Conservation (phyloP, 257 asterid genomes). For the Echium plantagineum region DNA sequence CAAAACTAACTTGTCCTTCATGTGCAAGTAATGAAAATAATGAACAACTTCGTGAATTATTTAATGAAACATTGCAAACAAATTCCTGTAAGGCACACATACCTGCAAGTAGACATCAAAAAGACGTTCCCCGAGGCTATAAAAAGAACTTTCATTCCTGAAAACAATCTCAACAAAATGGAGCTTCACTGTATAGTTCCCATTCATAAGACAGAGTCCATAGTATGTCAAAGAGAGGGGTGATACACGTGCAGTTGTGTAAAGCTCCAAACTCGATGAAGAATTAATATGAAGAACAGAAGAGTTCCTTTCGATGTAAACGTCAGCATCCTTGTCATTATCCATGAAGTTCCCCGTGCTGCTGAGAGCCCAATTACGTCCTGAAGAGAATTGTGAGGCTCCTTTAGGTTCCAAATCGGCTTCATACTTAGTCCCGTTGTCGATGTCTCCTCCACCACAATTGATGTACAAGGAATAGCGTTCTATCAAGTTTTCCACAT, state of each 20-base stretch:
- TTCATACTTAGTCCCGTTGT: constrained; percentile 26
- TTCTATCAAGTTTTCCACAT: constrained; percentile 26
- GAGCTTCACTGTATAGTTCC: constrained; percentile 74
- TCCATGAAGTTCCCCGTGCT: constrained; percentile 93
- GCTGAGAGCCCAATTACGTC: constrained; percentile 76
- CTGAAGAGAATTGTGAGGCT: constrained; percentile 54
- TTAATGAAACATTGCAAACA: neutral
- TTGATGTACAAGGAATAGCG: constrained; percentile 49
- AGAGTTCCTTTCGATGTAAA: constrained; percentile 35
- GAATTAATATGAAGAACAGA: constrained; percentile 27
- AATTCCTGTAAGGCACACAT: constrained; percentile 2
- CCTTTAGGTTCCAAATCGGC: constrained; percentile 70
- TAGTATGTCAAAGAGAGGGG: constrained; percentile 88
- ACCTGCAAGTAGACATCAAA: constrained; percentile 93
- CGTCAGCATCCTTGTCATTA: constrained; percentile 46
- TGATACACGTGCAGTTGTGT: constrained; percentile 61
- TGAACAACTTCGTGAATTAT: neutral
- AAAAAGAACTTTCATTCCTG: constrained; percentile 55
- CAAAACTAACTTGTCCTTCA: constrained; percentile 40
- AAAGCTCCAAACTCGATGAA: constrained; percentile 31
- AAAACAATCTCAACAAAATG: constrained; percentile 78
- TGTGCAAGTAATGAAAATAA: neutral
- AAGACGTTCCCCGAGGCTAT: constrained; percentile 66
- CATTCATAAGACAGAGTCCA: constrained; percentile 67
- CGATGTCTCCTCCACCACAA: constrained; percentile 66